Percentiles rank a stretch among this genome's conserved stretches.
Conservation (phyloP, 768 basidiomycete species). For the Pleurotus salmoneostramineus region DNA sequence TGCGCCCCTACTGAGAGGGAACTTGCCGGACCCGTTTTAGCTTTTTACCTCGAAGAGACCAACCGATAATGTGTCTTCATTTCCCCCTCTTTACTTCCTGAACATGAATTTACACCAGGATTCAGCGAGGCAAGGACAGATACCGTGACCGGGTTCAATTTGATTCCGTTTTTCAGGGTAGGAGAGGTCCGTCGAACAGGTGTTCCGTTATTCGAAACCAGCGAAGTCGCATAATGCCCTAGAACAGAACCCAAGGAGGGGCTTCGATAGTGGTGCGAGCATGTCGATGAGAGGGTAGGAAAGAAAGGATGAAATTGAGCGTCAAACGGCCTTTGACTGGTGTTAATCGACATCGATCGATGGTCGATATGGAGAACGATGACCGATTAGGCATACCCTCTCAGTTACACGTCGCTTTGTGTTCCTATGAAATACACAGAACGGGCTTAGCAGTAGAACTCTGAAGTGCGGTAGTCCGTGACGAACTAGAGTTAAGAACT, state of each 20-base stretch:
- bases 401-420: not conserved
- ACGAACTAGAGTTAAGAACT: not conserved
- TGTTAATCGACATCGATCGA: conserved; percentile 7
- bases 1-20: not conserved
- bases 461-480: too few species aligned
- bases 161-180: not conserved
- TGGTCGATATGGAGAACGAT: conserved; percentile 4
- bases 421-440: not conserved
- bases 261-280: not conserved
- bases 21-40: conserved; percentile 3
- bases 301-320: not conserved
- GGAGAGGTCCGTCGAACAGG: not conserved
- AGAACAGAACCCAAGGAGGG: not conserved
- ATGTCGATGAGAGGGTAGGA: not conserved
- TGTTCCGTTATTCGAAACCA: not conserved
- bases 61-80: not conserved
- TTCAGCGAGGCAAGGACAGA: not conserved
- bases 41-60: conserved; percentile 8
- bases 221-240: not conserved
- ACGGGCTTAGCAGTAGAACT: not conserved
- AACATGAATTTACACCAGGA: not conserved
- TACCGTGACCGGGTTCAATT: conserved; percentile 1
- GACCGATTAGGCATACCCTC: not conserved
- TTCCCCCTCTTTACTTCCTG: not conserved
- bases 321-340: not conserved